Evolutionary conservation across 2,329 filamentous ascomycete genomes (phyloP), one percentile per base, ranked within the genome.

Genomic region (Penicillium sp.): DNA sequence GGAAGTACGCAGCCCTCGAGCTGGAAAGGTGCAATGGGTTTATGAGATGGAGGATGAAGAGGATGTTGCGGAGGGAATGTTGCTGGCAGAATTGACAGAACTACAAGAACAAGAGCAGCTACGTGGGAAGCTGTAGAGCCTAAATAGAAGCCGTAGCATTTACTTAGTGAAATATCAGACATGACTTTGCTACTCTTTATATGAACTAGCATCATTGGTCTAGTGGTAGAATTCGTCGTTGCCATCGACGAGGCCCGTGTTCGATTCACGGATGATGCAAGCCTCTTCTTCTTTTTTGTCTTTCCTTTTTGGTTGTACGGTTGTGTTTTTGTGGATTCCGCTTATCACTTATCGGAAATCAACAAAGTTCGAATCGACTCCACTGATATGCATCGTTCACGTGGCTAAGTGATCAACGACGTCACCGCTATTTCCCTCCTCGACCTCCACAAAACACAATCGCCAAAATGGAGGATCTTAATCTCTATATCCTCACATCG

Each of bases 401-500:
- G 49, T 52, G 49, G 49, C 67, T 37, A 9, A 29, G 3, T 83
- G 86, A 54, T 87, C 87, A 60, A 85, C 86, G 0, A 61, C 77
- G 3, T 79, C 79, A 0, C 73, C 87, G 39, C 41, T 53, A 27
- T 33, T 46, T 53, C 43, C 21, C 26, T 37, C 35, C 48, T 56
- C 27, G 24, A 41, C 16, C 27, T 48, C 39, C 31, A 44, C 58
- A 35, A 39, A 22, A 16, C 39, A 39, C 48, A 41, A 11, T 11
- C 45, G 26, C 33, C 44, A 65, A 45, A 37, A 75, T 77, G 71
- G 80, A 81, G 43, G 77, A 81, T 59, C 80, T 96, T 54, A 86
- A 88, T 67, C 76, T 92, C 55, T 88, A 96, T 68, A 83, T 96
- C 61, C 75, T 96, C 53, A 96, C 93, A 11, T 96, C 95, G 80